Conservation (phyloP, 306 rosid genomes). For the Betula pendula region DNA sequence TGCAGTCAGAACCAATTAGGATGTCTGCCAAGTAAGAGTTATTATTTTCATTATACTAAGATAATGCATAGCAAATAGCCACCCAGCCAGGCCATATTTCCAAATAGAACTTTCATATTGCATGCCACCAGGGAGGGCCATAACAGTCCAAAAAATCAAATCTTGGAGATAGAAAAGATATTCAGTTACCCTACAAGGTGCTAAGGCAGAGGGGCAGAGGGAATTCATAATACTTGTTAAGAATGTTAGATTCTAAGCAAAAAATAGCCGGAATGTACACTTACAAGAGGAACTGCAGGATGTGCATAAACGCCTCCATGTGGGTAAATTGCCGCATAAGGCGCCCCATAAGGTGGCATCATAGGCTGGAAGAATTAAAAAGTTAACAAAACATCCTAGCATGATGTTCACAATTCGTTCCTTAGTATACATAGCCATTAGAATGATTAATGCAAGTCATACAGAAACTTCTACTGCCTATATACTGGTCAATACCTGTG, state of each 20-base stretch:
- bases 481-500: constrained; percentile 61
- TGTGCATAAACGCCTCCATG: constrained; percentile 85
- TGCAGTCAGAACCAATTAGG: background rate
- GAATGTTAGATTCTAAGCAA: background rate
- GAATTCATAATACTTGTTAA: background rate
- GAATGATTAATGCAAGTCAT: constrained; percentile 8
- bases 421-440: background rate
- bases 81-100: background rate
- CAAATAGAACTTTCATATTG: constrained; percentile 5
- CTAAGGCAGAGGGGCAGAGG: background rate
- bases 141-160: constrained; percentile 4
- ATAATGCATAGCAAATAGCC: background rate
- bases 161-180: constrained; percentile 15
- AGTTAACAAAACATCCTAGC: constrained; percentile 26
- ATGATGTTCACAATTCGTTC: constrained; percentile 10
- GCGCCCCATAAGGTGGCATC: constrained; percentile 87
- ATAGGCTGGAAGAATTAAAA: constrained; percentile 61
- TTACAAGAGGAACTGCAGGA: constrained; percentile 72
- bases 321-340: constrained; percentile 82
- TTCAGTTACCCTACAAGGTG: constrained; percentile 11
- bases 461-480: constrained; percentile 21
- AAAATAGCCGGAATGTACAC: constrained; percentile 33
- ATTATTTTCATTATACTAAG: constrained; percentile 1
- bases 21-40: constrained; percentile 16
- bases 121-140: constrained; percentile 5